Conservation (phyloP, 495 filamentous ascomycete species). For the Aspergillus kassunensis region DNA sequence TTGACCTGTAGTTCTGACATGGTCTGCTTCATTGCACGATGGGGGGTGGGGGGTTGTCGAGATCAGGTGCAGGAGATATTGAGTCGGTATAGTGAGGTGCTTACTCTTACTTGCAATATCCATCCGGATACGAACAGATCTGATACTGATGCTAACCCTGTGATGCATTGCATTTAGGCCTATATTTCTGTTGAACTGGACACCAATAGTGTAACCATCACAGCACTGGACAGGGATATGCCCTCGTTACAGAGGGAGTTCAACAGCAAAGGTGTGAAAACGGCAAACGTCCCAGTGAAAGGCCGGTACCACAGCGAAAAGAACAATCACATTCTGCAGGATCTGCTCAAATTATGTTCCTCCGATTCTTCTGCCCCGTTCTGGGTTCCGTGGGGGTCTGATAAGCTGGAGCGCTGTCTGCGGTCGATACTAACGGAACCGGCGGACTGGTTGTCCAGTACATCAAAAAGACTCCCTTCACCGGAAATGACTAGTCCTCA, state of each 20-base stretch:
- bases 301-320: neutral
- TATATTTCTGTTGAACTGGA: slow-evolving; percentile 4
- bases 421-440: neutral
- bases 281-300: neutral
- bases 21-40: slow-evolving; percentile 1
- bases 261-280: neutral
- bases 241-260: neutral
- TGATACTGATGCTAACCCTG: too few species aligned
- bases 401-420: neutral
- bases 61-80: neutral
- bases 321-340: neutral
- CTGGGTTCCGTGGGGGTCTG: neutral
- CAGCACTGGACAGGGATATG: neutral
- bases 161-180: too few species aligned
- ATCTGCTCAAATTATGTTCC: neutral
- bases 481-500: neutral
- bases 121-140: too few species aligned
- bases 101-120: neutral
- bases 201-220: neutral
- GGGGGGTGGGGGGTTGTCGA: neutral
- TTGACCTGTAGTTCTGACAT: neutral
- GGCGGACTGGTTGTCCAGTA: neutral
- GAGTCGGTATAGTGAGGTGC: neutral
- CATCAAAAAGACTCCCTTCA: neutral
- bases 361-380: neutral